Conservation (phyloP, 805 yeast genomes). For the Cyberlindnera galapagoensis region DNA sequence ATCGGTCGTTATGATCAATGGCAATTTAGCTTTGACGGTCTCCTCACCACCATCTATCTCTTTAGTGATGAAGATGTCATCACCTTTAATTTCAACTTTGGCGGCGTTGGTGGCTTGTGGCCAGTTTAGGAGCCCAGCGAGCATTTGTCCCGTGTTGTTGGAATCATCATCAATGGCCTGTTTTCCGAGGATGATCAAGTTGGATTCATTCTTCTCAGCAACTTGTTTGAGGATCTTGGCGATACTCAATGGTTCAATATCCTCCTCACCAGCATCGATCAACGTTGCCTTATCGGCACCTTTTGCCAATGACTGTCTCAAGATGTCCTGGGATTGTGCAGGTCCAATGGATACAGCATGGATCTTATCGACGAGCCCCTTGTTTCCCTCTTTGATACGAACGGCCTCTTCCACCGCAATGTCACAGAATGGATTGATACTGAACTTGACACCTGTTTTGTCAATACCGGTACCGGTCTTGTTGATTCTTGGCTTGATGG, state of each 20-base stretch:
- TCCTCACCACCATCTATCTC: slow-evolving; percentile 97
- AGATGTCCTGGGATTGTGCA: slow-evolving; percentile 75
- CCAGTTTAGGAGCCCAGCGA: slow-evolving; percentile 91
- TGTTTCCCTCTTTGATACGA: slow-evolving; percentile 60
- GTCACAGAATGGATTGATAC: slow-evolving; percentile 96
- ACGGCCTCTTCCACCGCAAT: slow-evolving; percentile 95
- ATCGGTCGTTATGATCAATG: slow-evolving; percentile 87
- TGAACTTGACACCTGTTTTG: slow-evolving; percentile 82
- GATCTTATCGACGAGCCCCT: slow-evolving; percentile 64
- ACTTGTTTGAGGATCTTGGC: slow-evolving; percentile 78
- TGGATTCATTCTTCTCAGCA: slow-evolving; percentile 63
- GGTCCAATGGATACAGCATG: slow-evolving; percentile 94
- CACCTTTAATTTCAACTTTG: slow-evolving; percentile 59
- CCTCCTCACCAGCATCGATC: slow-evolving; percentile 66
- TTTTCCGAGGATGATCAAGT: slow-evolving; percentile 86
- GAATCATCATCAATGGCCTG: slow-evolving; percentile 96
- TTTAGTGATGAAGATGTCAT: slow-evolving; percentile 65
- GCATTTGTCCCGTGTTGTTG: slow-evolving; percentile 94
- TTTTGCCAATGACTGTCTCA: slow-evolving; percentile 87
- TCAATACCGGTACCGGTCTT: slow-evolving; percentile 74
- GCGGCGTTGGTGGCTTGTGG: slow-evolving; percentile 96
- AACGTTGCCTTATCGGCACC: slow-evolving; percentile 88
- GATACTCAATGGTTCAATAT: slow-evolving; percentile 80
- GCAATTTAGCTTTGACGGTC: slow-evolving; percentile 68
- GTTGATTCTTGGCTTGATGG: slow-evolving; percentile 88